These are phyloP conservation scores for Yamadazyma siamensis DNA, from an alignment of 1,139 yeast genomes.

Conservation along the genomic window DNA sequence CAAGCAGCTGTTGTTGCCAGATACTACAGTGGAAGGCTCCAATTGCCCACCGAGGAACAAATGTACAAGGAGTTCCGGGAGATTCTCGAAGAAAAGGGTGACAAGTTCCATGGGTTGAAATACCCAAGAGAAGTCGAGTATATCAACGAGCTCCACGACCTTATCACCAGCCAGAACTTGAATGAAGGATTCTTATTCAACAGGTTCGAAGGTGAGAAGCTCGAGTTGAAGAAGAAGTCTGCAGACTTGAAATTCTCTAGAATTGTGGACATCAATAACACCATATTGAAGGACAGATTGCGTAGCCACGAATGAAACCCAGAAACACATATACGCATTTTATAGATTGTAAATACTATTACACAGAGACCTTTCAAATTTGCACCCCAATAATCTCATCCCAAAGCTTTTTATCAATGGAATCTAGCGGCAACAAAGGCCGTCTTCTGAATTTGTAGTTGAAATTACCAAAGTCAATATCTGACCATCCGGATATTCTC, in stretches of 20 bases:
- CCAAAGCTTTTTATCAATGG: no score
- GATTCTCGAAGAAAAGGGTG: constrained; percentile 21
- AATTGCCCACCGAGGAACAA: constrained; percentile 29
- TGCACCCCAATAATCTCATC: no score
- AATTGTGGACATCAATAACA: constrained; percentile 4
- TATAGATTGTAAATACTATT: background rate
- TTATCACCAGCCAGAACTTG: constrained; percentile 4
- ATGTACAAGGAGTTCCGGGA: constrained; percentile 23
- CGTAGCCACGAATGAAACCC: no score
- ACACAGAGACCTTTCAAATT: background rate
- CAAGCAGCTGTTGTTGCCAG: constrained; percentile 46
- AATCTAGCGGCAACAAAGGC: no score
- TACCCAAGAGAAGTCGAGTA: constrained; percentile 32
- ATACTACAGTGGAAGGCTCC: constrained; percentile 35
- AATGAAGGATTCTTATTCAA: constrained; percentile 8
- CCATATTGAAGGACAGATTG: no score
- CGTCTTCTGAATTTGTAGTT: no score
- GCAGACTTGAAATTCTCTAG: constrained; percentile 9
- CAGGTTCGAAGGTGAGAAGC: constrained; percentile 11
- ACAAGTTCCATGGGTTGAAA: constrained; percentile 26
- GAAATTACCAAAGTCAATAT: no score
- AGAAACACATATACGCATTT: background rate
- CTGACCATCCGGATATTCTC: no score
- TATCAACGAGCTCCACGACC: constrained; percentile 7
- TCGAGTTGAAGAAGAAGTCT: constrained; percentile 6